A percentile compares a stretch with the other conserved stretches of the same genome.
Conservation (phyloP, 306 rosid species). For the Sicyos baderoa region DNA sequence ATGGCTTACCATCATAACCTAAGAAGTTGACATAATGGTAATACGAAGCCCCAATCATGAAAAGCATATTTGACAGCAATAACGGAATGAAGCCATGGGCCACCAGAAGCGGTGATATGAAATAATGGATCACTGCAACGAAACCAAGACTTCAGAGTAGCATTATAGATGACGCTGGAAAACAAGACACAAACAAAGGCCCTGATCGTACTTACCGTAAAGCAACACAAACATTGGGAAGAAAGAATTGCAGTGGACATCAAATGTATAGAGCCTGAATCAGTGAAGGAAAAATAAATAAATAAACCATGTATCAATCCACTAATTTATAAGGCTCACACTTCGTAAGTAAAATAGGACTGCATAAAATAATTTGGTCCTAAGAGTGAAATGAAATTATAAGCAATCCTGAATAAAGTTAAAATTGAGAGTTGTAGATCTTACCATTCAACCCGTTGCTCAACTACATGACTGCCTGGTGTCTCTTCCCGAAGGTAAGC, state of each 20-base stretch:
- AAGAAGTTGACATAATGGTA: constrained; percentile 96
- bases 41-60: constrained; percentile 90
- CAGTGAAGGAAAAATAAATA: constrained; percentile 13
- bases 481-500: constrained; percentile 96
- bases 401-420: constrained; percentile 9
- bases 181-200: constrained; percentile 11
- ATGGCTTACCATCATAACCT: constrained; percentile 86
- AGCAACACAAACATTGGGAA: constrained; percentile 91
- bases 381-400: not conserved
- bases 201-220: constrained; percentile 49
- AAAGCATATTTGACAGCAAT: constrained; percentile 82
- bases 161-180: constrained; percentile 16
- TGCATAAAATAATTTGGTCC: not conserved
- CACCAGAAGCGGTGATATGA: constrained; percentile 82
- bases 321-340: not conserved
- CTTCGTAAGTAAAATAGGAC: not conserved
- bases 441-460: constrained; percentile 98
- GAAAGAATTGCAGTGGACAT: constrained; percentile 99
- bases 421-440: constrained; percentile 22
- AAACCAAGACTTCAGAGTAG: constrained; percentile 28
- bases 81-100: constrained; percentile 93
- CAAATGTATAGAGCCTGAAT: constrained; percentile 90
- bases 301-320: constrained; percentile 8
- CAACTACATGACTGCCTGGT: constrained; percentile 96
- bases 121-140: constrained; percentile 90